Conservation (phyloP, 2,329 filamentous ascomycete species). For the Diplodia scrobiculata region DNA sequence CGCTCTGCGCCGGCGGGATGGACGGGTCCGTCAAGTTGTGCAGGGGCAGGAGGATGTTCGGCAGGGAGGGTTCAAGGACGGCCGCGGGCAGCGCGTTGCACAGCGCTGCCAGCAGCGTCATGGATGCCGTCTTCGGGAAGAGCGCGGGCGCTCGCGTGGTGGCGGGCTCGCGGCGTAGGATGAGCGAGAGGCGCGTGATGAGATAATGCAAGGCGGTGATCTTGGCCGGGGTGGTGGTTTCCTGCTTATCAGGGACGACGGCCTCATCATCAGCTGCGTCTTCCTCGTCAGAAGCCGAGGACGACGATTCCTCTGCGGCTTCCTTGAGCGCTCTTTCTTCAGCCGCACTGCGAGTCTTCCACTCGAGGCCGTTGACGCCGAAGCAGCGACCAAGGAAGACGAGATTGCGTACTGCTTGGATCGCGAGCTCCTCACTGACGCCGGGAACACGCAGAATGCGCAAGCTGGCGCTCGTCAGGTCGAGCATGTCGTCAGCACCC, state of each 20-base stretch:
- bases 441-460: conserved; percentile 63
- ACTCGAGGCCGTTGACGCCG: conserved; percentile 59
- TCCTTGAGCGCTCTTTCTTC: conserved; percentile 49
- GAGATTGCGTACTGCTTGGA: conserved; percentile 77
- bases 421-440: conserved; percentile 72
- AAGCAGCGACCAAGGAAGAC: conserved; percentile 74
- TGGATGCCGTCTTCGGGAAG: conserved; percentile 72
- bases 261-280: conserved; percentile 36
- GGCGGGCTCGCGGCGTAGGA: conserved; percentile 72
- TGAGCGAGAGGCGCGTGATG: conserved; percentile 73
- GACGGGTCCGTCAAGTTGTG: conserved; percentile 82
- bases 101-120: conserved; percentile 73
- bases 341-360: conserved; percentile 49
- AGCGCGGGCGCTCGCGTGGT: conserved; percentile 64
- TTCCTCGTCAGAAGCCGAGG: conserved; percentile 35
- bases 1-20: conserved; percentile 61
- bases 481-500: conserved; percentile 63
- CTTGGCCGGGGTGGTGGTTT: conserved; percentile 35
- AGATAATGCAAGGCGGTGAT: conserved; percentile 69
- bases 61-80: conserved; percentile 64
- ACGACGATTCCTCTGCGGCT: conserved; percentile 50
- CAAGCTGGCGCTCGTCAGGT: conserved; percentile 60
- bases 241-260: conserved; percentile 19
- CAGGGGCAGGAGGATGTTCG: conserved; percentile 66
- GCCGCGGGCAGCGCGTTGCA: conserved; percentile 62